Evolutionary conservation across 1,139 yeast genomes (phyloP).

Genomic region (Blastobotrys arbuscula): DNA sequence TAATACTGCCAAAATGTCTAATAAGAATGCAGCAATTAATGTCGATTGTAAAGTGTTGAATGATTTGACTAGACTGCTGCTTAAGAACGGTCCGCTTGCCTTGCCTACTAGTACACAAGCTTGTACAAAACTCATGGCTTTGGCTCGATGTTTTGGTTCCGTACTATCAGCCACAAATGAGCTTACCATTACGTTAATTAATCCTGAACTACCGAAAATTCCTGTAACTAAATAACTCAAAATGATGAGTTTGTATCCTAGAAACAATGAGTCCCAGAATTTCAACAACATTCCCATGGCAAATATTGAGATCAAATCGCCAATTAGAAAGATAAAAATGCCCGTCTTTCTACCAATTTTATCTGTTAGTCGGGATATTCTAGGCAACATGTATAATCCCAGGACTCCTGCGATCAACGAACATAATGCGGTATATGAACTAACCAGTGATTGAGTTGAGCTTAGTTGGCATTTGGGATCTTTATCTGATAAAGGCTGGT

Average conservation of each 20-base stretch:
- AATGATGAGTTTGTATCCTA: slow-evolving; percentile 15
- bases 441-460: slow-evolving; percentile 18
- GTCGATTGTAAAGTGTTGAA: not conserved
- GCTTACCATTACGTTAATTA: slow-evolving; percentile 15
- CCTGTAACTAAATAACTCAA: slow-evolving; percentile 17
- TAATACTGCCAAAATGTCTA: not conserved
- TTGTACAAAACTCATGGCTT: not conserved
- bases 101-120: not conserved
- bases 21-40: slow-evolving; percentile 12
- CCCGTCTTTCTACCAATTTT: slow-evolving; percentile 19
- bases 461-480: slow-evolving; percentile 19
- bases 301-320: slow-evolving; percentile 14
- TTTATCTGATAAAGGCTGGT: slow-evolving; percentile 14
- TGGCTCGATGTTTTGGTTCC: not conserved
- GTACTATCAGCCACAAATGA: slow-evolving; percentile 4
- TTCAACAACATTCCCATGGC: slow-evolving; percentile 14
- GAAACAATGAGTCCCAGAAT: not conserved
- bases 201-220: slow-evolving; percentile 17
- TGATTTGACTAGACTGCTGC: not conserved
- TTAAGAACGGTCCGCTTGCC: slow-evolving; percentile 1
- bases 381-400: slow-evolving; percentile 21
- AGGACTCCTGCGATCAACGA: slow-evolving; percentile 19
- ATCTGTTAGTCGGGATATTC: slow-evolving; percentile 19
- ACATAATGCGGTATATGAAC: slow-evolving; percentile 20
- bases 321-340: slow-evolving; percentile 16